Conservation (phyloP, 2,329 filamentous ascomycete species). For the Leptosphaerulina australis region DNA sequence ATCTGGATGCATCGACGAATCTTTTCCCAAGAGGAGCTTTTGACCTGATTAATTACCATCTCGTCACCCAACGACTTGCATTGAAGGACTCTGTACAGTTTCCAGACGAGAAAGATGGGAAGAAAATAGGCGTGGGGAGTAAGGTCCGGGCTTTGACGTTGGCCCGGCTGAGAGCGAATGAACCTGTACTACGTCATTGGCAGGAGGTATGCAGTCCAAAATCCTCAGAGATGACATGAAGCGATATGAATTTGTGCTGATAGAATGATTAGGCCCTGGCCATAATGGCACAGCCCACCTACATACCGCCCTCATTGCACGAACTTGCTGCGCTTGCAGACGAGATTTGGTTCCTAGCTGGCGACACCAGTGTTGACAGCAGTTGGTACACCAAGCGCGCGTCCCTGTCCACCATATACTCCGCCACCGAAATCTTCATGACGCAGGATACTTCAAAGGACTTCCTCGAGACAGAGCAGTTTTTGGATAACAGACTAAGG, state of each 20-base stretch:
- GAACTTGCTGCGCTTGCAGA: slow-evolving; percentile 86
- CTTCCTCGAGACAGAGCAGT: slow-evolving; percentile 79
- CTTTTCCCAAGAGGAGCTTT: slow-evolving; percentile 81
- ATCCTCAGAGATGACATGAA: neutral
- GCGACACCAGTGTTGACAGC: slow-evolving; percentile 79
- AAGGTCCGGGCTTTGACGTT: slow-evolving; percentile 76
- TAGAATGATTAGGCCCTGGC: slow-evolving; percentile 70
- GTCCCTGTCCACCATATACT: slow-evolving; percentile 69
- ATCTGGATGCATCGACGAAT: slow-evolving; percentile 83
- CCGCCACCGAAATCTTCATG: slow-evolving; percentile 84
- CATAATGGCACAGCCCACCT: slow-evolving; percentile 83
- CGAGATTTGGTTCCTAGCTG: slow-evolving; percentile 88
- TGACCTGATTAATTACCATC: slow-evolving; percentile 79
- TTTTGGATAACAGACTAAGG: slow-evolving; percentile 75
- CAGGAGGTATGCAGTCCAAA: slow-evolving; percentile 69
- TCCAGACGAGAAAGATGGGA: slow-evolving; percentile 37
- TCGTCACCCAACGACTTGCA: slow-evolving; percentile 68
- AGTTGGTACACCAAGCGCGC: slow-evolving; percentile 84
- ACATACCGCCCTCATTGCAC: slow-evolving; percentile 74
- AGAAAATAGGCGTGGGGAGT: slow-evolving; percentile 58
- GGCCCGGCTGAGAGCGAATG: slow-evolving; percentile 78
- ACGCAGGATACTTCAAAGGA: slow-evolving; percentile 78
- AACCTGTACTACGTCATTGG: slow-evolving; percentile 75
- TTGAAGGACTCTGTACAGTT: slow-evolving; percentile 60
- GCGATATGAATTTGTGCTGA: slow-evolving; percentile 4